A percentile compares a stretch with the other conserved stretches of the same genome.
Conservation (phyloP, 176 grass and related monocot species). For the Chloris gayana region DNA sequence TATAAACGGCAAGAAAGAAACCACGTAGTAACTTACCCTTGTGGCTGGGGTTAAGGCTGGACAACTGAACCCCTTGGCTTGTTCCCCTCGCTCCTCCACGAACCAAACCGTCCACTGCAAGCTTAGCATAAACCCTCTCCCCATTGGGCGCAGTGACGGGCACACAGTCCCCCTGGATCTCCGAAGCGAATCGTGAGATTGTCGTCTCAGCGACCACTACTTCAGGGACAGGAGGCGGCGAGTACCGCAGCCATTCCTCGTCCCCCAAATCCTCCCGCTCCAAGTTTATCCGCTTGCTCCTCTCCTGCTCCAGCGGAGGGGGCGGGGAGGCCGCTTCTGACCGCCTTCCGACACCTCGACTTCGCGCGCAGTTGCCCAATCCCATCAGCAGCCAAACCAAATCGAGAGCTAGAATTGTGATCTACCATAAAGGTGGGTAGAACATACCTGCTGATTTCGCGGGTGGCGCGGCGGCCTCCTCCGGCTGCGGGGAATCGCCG, state of each 20-base stretch:
- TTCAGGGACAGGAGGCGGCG: constrained; percentile 32
- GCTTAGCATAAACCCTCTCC: constrained; percentile 81
- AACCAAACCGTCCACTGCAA: constrained; percentile 27
- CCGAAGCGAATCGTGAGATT: constrained; percentile 71
- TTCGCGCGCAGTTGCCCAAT: constrained; percentile 24
- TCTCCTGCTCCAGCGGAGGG: constrained; percentile 52
- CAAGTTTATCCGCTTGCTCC: constrained; percentile 42
- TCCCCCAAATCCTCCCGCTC: constrained; percentile 13
- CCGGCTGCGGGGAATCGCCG: background rate
- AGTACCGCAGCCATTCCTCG: constrained; percentile 51
- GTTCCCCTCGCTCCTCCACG: constrained; percentile 22
- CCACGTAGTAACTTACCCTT: constrained; percentile 29
- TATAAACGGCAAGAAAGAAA: constrained; percentile 19
- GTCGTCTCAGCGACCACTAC: constrained; percentile 46
- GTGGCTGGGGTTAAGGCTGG: constrained; percentile 22
- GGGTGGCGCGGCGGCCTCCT: background rate
- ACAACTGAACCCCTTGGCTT: constrained; percentile 21
- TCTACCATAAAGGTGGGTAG: background rate
- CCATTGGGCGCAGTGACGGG: constrained; percentile 76
- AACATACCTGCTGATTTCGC: constrained; percentile 33
- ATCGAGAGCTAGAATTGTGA: background rate
- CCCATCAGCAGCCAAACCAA: constrained; percentile 1
- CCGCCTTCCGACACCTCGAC: constrained; percentile 18
- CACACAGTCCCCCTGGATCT: constrained; percentile 76
- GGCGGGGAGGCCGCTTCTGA: constrained; percentile 47